phyloP scores from a whole-genome alignment of 2,329 filamentous ascomycete genomes.

The Diatrype stigma region DNA sequence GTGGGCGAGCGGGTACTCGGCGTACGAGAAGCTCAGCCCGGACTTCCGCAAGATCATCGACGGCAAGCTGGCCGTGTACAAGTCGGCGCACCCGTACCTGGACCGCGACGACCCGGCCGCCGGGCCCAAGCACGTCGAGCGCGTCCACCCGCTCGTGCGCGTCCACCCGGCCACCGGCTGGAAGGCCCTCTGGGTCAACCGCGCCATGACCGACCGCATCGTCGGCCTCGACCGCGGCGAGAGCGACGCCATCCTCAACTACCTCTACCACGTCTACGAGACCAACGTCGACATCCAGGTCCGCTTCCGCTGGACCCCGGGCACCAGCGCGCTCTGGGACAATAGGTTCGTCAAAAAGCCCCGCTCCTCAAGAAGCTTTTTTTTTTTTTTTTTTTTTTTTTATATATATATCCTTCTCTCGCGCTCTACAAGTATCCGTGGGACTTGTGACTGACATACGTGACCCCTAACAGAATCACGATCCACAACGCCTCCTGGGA shows the following conservation, averaged over 20 bases:
- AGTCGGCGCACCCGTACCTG: conserved; percentile 62
- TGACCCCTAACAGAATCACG: conserved; percentile 47
- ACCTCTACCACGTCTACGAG: conserved; percentile 66
- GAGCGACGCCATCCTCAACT: conserved; percentile 63
- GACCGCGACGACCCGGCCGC: conserved; percentile 57
- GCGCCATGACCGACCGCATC: conserved; percentile 63
- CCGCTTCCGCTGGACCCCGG: conserved; percentile 65
- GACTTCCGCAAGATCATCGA: conserved; percentile 68
- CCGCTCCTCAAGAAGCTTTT: too few species aligned
- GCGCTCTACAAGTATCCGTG: too few species aligned
- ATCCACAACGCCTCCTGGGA: conserved; percentile 75
- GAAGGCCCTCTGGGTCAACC: conserved; percentile 71
- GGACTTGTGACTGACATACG: too few species aligned
- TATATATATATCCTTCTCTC: too few species aligned
- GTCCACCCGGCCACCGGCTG: conserved; percentile 70
- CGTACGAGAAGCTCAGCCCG: conserved; percentile 70
- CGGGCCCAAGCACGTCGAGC: conserved; percentile 63
- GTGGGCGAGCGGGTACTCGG: conserved; percentile 67
- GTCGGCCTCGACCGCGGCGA: conserved; percentile 66
- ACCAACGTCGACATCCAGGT: conserved; percentile 68
- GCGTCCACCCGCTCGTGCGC: conserved; percentile 63
- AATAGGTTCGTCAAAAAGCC: conserved; percentile 46
- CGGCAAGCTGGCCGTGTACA: conserved; percentile 60
- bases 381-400: background rate
- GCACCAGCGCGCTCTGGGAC: conserved; percentile 67